Evolutionary conservation across 225 moss, liverwort and hornwort species (phyloP).

Genomic region (Bryoerythrophyllum caledonicum): DNA sequence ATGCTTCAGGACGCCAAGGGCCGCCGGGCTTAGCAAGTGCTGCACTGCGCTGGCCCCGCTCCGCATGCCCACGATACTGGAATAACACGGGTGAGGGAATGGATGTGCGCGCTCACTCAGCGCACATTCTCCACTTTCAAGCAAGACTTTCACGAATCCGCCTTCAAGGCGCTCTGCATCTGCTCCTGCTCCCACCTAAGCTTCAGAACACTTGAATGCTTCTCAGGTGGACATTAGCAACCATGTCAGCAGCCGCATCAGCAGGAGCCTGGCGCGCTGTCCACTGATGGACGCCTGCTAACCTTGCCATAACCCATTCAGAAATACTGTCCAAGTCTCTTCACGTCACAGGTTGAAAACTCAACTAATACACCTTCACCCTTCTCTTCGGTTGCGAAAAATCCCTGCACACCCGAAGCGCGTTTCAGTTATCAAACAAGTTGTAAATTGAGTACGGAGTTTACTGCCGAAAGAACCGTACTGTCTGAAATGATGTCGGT

Average conservation of each 20-base stretch:
- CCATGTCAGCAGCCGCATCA: background rate
- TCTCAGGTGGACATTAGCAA: background rate
- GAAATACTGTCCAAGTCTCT: too few species aligned
- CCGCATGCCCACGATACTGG: conserved; percentile 57
- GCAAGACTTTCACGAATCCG: too few species aligned
- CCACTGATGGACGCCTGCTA: background rate
- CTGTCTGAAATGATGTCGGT: background rate
- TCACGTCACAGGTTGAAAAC: background rate
- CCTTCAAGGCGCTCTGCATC: background rate
- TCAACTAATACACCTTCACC: background rate
- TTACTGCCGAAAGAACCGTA: background rate
- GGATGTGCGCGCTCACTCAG: background rate
- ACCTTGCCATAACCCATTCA: background rate
- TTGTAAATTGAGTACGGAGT: background rate
- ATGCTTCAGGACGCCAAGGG: conserved; percentile 58
- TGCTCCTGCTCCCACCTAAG: background rate
- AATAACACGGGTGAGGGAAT: background rate
- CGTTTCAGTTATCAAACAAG: background rate
- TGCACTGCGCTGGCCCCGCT: conserved; percentile 68
- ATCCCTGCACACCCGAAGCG: background rate
- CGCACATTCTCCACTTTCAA: conserved; percentile 13
- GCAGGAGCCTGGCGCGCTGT: background rate
- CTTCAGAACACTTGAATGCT: background rate
- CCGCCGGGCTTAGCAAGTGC: conserved; percentile 69
- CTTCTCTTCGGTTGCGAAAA: background rate